Conservation (phyloP, 352 stramenopile species). For the Phytophthora fragariae region DNA sequence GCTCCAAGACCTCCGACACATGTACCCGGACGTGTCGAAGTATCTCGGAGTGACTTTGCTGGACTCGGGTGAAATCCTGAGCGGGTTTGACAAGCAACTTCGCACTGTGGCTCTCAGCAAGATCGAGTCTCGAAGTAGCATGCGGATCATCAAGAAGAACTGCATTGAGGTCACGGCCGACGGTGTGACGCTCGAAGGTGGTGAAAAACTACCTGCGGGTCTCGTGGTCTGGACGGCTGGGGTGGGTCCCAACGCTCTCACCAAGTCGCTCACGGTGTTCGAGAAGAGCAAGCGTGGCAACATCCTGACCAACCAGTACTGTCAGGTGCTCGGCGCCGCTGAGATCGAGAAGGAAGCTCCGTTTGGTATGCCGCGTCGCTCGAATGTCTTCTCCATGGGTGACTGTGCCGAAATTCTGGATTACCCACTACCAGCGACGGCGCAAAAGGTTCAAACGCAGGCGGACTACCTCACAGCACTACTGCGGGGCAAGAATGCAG, state of each 20-base stretch:
- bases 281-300: slow-evolving; percentile 79
- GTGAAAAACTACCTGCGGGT: slow-evolving; percentile 66
- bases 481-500: slow-evolving; percentile 57
- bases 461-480: slow-evolving; percentile 64
- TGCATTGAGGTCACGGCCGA: slow-evolving; percentile 64
- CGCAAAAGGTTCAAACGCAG: slow-evolving; percentile 89
- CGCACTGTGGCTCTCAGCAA: slow-evolving; percentile 72
- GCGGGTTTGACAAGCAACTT: slow-evolving; percentile 67
- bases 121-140: slow-evolving; percentile 71
- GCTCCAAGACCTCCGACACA: slow-evolving; percentile 87
- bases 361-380: slow-evolving; percentile 63
- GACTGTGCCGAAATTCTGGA: slow-evolving; percentile 92
- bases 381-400: slow-evolving; percentile 94
- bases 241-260: slow-evolving; percentile 77
- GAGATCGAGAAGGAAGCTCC: slow-evolving; percentile 56
- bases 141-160: slow-evolving; percentile 81
- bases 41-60: slow-evolving; percentile 69
- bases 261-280: slow-evolving; percentile 67
- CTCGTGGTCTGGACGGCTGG: slow-evolving; percentile 81
- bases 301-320: slow-evolving; percentile 84
- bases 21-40: slow-evolving; percentile 77
- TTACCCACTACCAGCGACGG: slow-evolving; percentile 90
- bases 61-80: slow-evolving; percentile 73
- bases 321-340: slow-evolving; percentile 63
- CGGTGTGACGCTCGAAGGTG: slow-evolving; percentile 62